phyloP scores from a whole-genome alignment of 2,329 filamentous ascomycete genomes.

The Aphanoascus verrucosus region DNA sequence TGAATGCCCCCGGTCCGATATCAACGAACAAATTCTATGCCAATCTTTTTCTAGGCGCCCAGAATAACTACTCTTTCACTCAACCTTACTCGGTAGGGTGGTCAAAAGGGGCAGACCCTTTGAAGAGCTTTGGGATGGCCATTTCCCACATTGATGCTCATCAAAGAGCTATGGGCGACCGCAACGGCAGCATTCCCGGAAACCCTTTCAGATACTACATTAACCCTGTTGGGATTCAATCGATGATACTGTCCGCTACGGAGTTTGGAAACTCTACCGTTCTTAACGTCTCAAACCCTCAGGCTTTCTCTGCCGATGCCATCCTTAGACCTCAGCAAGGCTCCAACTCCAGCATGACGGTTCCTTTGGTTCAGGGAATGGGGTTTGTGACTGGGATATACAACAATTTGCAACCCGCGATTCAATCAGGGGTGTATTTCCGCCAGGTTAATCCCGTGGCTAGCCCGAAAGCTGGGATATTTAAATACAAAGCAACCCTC shows the following conservation, averaged over 20 bases:
- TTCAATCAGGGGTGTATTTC: slow-evolving; percentile 69
- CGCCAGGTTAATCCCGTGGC: slow-evolving; percentile 48
- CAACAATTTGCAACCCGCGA: slow-evolving; percentile 54
- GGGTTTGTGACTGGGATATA: slow-evolving; percentile 74
- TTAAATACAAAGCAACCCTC: slow-evolving; percentile 64
- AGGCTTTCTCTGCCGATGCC: slow-evolving; percentile 53
- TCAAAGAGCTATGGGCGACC: slow-evolving; percentile 56
- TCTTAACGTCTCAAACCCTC: slow-evolving; percentile 43
- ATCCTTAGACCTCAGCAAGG: slow-evolving; percentile 50
- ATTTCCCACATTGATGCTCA: slow-evolving; percentile 61
- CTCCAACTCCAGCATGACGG: slow-evolving; percentile 53
- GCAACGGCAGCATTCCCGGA: slow-evolving; percentile 42
- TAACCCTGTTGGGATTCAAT: slow-evolving; percentile 73
- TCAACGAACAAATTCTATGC: slow-evolving; percentile 54
- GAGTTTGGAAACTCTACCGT: slow-evolving; percentile 56
- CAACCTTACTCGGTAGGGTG: slow-evolving; percentile 64
- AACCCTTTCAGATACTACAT: slow-evolving; percentile 60
- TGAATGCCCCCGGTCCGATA: slow-evolving; percentile 27
- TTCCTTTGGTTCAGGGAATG: slow-evolving; percentile 84
- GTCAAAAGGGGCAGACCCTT: slow-evolving; percentile 52
- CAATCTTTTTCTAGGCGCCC: slow-evolving; percentile 67
- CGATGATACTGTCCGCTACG: slow-evolving; percentile 64
- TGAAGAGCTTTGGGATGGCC: slow-evolving; percentile 64
- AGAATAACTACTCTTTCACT: slow-evolving; percentile 59
- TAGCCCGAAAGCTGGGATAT: slow-evolving; percentile 51